Conservation (phyloP, 768 basidiomycete genomes). For the Glaciozyma antarctica region DNA sequence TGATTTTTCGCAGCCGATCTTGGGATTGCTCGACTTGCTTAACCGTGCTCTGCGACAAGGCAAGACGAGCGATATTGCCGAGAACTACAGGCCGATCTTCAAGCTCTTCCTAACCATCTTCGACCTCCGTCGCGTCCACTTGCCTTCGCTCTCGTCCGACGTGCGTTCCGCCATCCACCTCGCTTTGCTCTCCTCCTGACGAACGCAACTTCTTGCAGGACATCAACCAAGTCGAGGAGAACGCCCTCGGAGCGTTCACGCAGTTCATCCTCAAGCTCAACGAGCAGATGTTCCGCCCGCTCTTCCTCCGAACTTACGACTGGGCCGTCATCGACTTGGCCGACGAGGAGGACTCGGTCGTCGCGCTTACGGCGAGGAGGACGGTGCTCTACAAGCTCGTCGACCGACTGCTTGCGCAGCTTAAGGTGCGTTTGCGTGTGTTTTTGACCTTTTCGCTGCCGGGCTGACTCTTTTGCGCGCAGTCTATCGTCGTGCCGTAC, state of each 20-base stretch:
- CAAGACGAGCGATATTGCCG: constrained; percentile 54
- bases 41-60: constrained; percentile 57
- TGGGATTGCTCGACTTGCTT: constrained; percentile 60
- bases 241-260: constrained; percentile 54
- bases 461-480: constrained; percentile 4
- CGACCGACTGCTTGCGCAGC: constrained; percentile 64
- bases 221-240: constrained; percentile 31
- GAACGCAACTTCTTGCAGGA: constrained; percentile 23
- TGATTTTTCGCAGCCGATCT: constrained; percentile 21
- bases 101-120: constrained; percentile 71
- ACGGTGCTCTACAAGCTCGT: constrained; percentile 69
- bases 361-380: constrained; percentile 46
- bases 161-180: background rate
- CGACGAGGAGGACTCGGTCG: constrained; percentile 35
- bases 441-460: background rate
- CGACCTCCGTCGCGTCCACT: constrained; percentile 44
- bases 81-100: constrained; percentile 59
- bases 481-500: constrained; percentile 86
- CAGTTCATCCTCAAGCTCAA: constrained; percentile 88
- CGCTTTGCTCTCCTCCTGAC: background rate
- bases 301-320: constrained; percentile 84
- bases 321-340: constrained; percentile 66
- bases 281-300: constrained; percentile 77
- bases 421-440: constrained; percentile 54
- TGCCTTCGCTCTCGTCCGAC: constrained; percentile 32